phyloP scores from a whole-genome alignment of 2,329 filamentous ascomycete genomes.

The Diaporthe eres region DNA sequence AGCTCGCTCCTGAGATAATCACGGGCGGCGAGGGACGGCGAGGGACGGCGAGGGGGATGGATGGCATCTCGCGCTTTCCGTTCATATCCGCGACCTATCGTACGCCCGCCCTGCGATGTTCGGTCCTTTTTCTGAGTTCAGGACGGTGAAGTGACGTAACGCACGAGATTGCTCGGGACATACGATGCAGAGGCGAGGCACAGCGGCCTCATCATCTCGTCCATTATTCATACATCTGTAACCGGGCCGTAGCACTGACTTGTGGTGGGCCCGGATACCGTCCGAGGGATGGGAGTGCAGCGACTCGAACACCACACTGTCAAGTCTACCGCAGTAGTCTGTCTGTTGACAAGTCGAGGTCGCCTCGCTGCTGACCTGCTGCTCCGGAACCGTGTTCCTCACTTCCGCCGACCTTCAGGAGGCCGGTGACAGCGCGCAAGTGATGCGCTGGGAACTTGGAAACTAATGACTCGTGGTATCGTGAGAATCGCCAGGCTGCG shows the following conservation, averaged over 20 bases:
- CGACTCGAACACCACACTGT: slow-evolving; percentile 38
- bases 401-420: slow-evolving; percentile 32
- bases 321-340: slow-evolving; percentile 8
- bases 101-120: neutral
- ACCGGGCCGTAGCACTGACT: slow-evolving; percentile 32
- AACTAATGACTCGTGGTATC: slow-evolving; percentile 32
- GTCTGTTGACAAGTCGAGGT: slow-evolving; percentile 33
- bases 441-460: slow-evolving; percentile 20
- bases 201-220: slow-evolving; percentile 31
- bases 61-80: slow-evolving; percentile 2
- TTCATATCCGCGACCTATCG: slow-evolving; percentile 12
- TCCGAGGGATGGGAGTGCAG: slow-evolving; percentile 36
- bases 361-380: slow-evolving; percentile 22
- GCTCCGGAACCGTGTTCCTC: slow-evolving; percentile 20
- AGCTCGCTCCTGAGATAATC: slow-evolving; percentile 27
- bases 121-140: slow-evolving; percentile 29
- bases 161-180: slow-evolving; percentile 22
- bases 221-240: slow-evolving; percentile 35
- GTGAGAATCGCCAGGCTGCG: slow-evolving; percentile 32
- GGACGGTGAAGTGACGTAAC: slow-evolving; percentile 32
- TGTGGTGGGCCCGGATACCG: slow-evolving; percentile 33
- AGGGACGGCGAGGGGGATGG: neutral
- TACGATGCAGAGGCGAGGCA: slow-evolving; percentile 29
- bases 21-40: slow-evolving; percentile 13
- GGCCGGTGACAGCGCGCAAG: slow-evolving; percentile 22